Conservation (phyloP, 2,329 filamentous ascomycete species). For the Ceratocystis ficicola region DNA sequence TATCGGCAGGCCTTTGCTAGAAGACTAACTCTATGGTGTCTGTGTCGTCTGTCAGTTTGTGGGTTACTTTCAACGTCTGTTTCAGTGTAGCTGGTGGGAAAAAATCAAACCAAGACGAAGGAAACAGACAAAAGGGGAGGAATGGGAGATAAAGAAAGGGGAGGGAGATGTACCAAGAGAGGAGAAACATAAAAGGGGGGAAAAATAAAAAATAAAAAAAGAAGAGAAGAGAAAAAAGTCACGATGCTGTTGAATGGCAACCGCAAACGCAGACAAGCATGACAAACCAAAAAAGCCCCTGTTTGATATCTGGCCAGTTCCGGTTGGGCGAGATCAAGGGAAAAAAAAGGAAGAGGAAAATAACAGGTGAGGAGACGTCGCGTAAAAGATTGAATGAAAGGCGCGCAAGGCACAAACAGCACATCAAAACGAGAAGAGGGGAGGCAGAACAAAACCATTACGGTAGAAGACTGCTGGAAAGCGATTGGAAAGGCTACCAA, state of each 20-base stretch:
- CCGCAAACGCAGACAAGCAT: neutral
- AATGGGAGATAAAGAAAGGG: neutral
- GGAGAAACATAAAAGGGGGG: neutral
- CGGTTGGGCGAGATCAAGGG: neutral
- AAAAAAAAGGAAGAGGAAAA: neutral
- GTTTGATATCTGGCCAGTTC: constrained; percentile 10
- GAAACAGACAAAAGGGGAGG: neutral
- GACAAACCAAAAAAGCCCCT: neutral
- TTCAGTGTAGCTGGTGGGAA: neutral
- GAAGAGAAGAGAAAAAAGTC: neutral
- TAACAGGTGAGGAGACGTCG: constrained; percentile 12
- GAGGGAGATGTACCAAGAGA: neutral
- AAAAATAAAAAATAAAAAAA: neutral
- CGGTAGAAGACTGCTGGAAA: neutral
- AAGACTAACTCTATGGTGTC: neutral
- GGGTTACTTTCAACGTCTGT: neutral
- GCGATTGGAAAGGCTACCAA: neutral
- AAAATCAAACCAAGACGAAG: neutral
- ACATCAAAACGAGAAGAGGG: neutral
- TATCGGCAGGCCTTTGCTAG: constrained; percentile 8
- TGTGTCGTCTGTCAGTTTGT: neutral
- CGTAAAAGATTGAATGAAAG: constrained; percentile 4
- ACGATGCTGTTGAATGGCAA: neutral
- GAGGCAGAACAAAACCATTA: neutral
- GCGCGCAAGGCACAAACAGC: constrained; percentile 1